Base-by-base conservation (phyloP, 352 stramenopile species). In the Pythium aquatile region DNA sequence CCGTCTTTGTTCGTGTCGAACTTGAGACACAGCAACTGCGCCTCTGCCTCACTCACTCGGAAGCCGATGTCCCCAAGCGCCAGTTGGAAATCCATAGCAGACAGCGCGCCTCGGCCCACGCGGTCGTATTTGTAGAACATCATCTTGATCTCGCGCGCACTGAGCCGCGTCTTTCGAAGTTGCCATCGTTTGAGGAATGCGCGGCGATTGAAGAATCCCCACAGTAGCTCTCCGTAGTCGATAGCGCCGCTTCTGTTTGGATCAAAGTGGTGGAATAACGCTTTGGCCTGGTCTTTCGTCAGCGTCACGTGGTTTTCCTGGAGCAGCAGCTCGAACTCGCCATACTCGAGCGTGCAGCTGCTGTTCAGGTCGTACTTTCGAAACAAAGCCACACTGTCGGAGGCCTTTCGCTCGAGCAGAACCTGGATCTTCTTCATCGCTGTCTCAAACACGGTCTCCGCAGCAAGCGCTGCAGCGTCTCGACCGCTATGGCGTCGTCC, bases 131-230 rank as follows among this genome's bases (percentile, higher is more conserved):
- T 71, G 52, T 74, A 76, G 58, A 92, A 92, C 2, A 78, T 39
- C 37, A 72, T 26, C 37, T 72, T 74, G 64, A 77, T 58, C 52
- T 73, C 69, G 17, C 20, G 35, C 10, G 63, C 17, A 9, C 61
- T 74, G 37, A 70, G 35, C 16, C 47, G 57, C 16, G 66, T 77
- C 24, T 80, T 84, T 24, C 72, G 66, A 17, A 72, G 63, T 20
- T 69, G 39, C 83, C 83, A 91, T 35, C 72, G 66, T 51, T 89
- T 88, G 3, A 86, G 48, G 51, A 90, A 90, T 17, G 72, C 69
- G n/a, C 74, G 63, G 7, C 69, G 72, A 35, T 89, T 80, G 66
- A 90, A 88, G 59, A 88, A 85, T 11, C 72, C 68, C 81, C 79
- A 89, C 1, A 92, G 65, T 32, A 92, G 60, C 57, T 89, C 78